Evolutionary conservation across 139 green algal species (phyloP).

Genomic region (Coccomyxa sp.): DNA sequence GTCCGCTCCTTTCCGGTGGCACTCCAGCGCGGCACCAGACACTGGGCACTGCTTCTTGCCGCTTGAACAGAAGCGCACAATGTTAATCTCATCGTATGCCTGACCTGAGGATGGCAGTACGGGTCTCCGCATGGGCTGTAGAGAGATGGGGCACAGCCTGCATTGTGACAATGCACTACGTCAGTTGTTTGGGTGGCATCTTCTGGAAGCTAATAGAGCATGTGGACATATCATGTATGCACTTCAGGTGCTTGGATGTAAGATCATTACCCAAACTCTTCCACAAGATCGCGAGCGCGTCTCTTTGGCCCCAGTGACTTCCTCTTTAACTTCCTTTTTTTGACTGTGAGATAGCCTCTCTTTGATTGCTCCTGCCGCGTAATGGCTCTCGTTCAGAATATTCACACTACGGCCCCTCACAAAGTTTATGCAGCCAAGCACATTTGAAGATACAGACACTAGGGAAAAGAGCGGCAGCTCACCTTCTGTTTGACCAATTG

Average conservation of each 20-base stretch:
- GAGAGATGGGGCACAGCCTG: conserved; percentile 10
- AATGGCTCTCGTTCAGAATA: too few relatives aligned
- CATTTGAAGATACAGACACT: not conserved
- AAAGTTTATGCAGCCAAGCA: not conserved
- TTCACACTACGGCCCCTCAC: too few relatives aligned
- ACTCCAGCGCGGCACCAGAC: not conserved
- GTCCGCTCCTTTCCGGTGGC: not conserved
- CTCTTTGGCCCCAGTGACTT: not conserved
- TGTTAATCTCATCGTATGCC: conserved; percentile 12
- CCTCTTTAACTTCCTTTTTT: not conserved
- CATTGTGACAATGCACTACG: not conserved
- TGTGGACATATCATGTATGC: not conserved
- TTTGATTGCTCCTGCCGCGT: too few relatives aligned
- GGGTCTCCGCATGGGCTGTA: conserved; percentile 4
- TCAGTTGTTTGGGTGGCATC: too few relatives aligned
- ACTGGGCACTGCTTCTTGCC: conserved; percentile 7
- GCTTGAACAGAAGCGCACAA: not conserved
- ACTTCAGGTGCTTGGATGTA: not conserved
- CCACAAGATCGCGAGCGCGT: not conserved
- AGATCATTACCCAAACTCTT: not conserved
- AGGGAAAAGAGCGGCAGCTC: not conserved
- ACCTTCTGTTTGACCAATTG: not conserved
- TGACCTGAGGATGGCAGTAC: conserved; percentile 5
- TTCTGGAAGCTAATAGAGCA: not conserved
- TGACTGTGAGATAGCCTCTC: not conserved